Percentiles rank a stretch among this genome's conserved stretches.
Evolutionary conservation across 768 basidiomycete genomes (phyloP).

Genomic region (Xerocomellus amylosporus): DNA sequence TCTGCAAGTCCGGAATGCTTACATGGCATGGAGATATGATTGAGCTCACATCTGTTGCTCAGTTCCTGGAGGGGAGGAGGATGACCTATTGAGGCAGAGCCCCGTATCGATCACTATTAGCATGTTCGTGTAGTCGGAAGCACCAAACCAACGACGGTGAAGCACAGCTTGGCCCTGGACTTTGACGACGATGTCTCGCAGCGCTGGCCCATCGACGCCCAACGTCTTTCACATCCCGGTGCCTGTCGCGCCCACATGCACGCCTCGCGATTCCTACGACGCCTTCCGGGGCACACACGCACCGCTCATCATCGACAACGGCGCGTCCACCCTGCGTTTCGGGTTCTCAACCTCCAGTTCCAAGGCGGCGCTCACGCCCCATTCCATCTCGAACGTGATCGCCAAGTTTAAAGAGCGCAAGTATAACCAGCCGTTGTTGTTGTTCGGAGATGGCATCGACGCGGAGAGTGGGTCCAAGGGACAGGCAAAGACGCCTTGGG

Average conservation of each 20-base stretch:
- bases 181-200: slow-evolving; percentile 14
- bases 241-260: slow-evolving; percentile 33
- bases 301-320: slow-evolving; percentile 87
- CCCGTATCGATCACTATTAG: no score
- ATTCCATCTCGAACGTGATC: slow-evolving; percentile 64
- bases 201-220: slow-evolving; percentile 7
- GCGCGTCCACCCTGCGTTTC: slow-evolving; percentile 77
- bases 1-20: no score
- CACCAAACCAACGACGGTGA: no score
- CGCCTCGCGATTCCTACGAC: slow-evolving; percentile 47
- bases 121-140: no score
- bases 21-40: no score
- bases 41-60: no score
- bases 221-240: slow-evolving; percentile 19
- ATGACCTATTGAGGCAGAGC: no score
- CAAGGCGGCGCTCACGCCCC: slow-evolving; percentile 38
- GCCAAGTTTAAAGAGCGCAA: slow-evolving; percentile 90
- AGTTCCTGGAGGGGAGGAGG: no score
- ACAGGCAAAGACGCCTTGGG: slow-evolving; percentile 83
- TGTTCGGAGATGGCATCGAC: slow-evolving; percentile 88
- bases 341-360: slow-evolving; percentile 65
- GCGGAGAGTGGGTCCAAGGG: slow-evolving; percentile 79
- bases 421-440: slow-evolving; percentile 72
- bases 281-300: slow-evolving; percentile 47
- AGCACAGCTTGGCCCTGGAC: background rate